Evolutionary conservation across 1,284 basidiomycete genomes (phyloP).

Genomic region (Rhodotorula mucilaginosa): DNA sequence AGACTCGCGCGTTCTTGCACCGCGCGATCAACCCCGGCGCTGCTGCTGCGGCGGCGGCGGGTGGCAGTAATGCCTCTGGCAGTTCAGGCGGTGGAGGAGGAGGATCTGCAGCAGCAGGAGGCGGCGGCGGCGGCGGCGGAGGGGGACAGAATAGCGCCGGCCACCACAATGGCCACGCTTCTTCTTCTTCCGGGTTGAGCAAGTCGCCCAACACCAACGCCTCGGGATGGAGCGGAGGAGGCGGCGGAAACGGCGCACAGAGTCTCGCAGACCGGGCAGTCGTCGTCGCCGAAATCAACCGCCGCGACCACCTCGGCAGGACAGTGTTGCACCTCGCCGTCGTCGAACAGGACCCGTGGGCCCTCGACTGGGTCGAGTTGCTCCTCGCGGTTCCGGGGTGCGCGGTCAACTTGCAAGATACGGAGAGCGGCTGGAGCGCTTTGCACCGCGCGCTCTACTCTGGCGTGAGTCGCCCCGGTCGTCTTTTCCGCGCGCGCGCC

Average conservation of each 20-base stretch:
- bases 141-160: not conserved
- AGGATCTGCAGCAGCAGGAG: conserved; percentile 1
- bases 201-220: conserved; percentile 10
- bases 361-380: conserved; percentile 73
- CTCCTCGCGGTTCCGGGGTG: conserved; percentile 75
- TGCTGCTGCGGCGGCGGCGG: not conserved
- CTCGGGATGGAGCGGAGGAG: conserved; percentile 7
- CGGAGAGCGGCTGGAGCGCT: conserved; percentile 85
- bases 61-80: not conserved
- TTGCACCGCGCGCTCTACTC: conserved; percentile 86
- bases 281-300: conserved; percentile 62
- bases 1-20: conserved; percentile 31
- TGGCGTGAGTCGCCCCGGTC: conserved; percentile 51
- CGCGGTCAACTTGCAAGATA: conserved; percentile 78
- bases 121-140: not conserved
- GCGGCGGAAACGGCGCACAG: conserved; percentile 8
- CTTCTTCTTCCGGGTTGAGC: conserved; percentile 11
- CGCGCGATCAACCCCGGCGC: conserved; percentile 10
- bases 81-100: conserved; percentile 1
- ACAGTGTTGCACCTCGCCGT: conserved; percentile 80
- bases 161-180: not conserved
- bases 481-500: too few species aligned
- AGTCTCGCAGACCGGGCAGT: conserved; percentile 8
- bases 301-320: conserved; percentile 66
- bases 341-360: conserved; percentile 59